Evolutionary conservation across 495 filamentous ascomycete genomes (phyloP).

Genomic region (Lophium mytilinum): DNA sequence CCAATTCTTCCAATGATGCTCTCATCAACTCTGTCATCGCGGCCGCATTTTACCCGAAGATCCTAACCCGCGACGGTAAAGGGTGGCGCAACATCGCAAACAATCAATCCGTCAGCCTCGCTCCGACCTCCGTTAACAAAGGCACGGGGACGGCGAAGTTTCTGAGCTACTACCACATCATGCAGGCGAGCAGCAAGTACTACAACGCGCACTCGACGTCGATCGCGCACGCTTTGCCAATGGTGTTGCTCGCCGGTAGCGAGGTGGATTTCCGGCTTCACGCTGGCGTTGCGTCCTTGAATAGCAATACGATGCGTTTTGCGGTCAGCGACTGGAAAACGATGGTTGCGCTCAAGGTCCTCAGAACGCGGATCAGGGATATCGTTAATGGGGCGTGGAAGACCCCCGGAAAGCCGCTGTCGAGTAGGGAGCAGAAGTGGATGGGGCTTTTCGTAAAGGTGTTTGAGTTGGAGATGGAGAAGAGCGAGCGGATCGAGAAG

Average conservation of each 20-base stretch:
- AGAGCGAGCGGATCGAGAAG: constrained; percentile 15
- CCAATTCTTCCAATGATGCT: constrained; percentile 67
- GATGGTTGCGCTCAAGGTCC: constrained; percentile 72
- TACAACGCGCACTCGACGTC: constrained; percentile 89
- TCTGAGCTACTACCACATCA: constrained; percentile 91
- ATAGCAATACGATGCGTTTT: constrained; percentile 83
- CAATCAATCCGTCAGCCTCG: constrained; percentile 76
- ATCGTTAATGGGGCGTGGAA: constrained; percentile 21
- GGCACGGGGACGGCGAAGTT: constrained; percentile 55
- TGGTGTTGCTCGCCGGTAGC: constrained; percentile 69
- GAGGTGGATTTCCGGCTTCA: constrained; percentile 83
- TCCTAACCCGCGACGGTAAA: constrained; percentile 77
- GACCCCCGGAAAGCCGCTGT: constrained; percentile 13
- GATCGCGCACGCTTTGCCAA: constrained; percentile 68
- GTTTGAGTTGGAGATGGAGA: constrained; percentile 11
- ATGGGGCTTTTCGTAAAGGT: constrained; percentile 18
- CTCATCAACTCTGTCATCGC: constrained; percentile 73
- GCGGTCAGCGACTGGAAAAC: constrained; percentile 82
- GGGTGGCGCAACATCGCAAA: constrained; percentile 85
- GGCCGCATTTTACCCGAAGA: constrained; percentile 91
- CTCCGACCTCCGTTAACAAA: constrained; percentile 82
- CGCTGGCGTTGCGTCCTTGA: constrained; percentile 75
- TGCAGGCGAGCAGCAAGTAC: constrained; percentile 73
- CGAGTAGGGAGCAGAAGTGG: constrained; percentile 19
- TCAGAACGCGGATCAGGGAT: constrained; percentile 42